Evolutionary conservation across 495 filamentous ascomycete genomes (phyloP).

Genomic region (Rhizodiscina lignyota): DNA sequence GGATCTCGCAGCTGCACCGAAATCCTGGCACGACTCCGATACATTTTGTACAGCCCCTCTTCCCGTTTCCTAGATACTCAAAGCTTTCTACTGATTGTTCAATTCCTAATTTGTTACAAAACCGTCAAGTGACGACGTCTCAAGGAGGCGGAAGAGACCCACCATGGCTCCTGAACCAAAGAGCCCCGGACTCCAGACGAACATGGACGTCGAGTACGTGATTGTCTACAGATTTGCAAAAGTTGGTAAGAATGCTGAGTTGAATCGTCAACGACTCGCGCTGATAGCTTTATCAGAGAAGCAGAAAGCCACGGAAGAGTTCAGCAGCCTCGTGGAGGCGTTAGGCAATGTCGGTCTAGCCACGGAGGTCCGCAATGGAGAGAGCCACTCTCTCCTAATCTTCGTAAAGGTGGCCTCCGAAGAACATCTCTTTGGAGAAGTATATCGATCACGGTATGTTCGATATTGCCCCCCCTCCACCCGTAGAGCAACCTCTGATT

Average conservation of each 20-base stretch:
- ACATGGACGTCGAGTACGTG: constrained; percentile 82
- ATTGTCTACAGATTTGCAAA: constrained; percentile 60
- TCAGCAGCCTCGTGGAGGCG: constrained; percentile 55
- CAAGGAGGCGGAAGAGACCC: background rate
- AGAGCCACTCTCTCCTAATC: constrained; percentile 59
- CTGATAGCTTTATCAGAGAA: constrained; percentile 34
- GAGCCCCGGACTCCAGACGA: constrained; percentile 26
- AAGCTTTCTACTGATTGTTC: background rate
- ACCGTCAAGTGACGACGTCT: background rate
- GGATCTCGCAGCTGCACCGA: no score
- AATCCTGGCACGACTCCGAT: no score
- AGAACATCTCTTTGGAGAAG: constrained; percentile 35
- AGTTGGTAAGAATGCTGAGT: constrained; percentile 30
- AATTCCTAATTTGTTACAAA: background rate
- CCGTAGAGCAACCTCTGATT: constrained; percentile 1
- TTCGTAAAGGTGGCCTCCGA: constrained; percentile 65
- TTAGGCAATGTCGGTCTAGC: constrained; percentile 62
- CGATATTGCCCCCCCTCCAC: background rate
- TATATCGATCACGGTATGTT: constrained; percentile 39
- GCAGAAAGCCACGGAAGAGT: constrained; percentile 47
- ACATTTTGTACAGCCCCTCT: no score
- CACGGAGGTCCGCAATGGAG: constrained; percentile 70
- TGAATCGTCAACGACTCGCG: constrained; percentile 4
- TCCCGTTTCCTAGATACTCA: no score
- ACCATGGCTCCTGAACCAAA: constrained; percentile 4